Evolutionary conservation across 768 basidiomycete genomes (phyloP), one percentile per base, ranked within the genome.

Genomic region (Boletus vinaceobasis): DNA sequence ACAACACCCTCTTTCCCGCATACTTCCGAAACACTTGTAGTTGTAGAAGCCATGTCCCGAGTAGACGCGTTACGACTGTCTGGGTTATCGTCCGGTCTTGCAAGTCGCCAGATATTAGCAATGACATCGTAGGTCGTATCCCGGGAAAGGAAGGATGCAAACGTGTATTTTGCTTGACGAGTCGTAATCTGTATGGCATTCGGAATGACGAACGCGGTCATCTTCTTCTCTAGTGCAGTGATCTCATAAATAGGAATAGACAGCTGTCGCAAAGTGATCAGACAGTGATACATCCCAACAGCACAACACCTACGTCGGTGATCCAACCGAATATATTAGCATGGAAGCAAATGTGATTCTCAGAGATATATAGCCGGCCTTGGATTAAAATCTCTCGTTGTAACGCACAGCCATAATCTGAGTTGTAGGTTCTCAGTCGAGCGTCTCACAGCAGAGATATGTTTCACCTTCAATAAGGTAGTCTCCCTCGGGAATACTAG

Each of bases 281-380:
- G 57, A 51, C 52, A 23, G 44, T 9, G 50, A 43, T 53, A 36
- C 50, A 46, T 5, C 32, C 29, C 4, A 21, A 26, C 27, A 27
- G 31, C 43, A 44, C 31, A 13, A 35, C 0, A 77, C 94, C 71
- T 71, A 96, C 95, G 67, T 96, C 87, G 29, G 96, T 98, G 46
- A 97, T 88, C 97, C 96, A 98, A 40, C 97, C 96, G 71, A 98
- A 96, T 42, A 98, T 98, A 67, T 98, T 98, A 40, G 97, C 96
- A 63, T 99, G 92, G 77, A 98, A 99, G 75, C 93, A 98, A n/a
- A 98, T 82, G 67, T 98, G 95, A 73, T 98, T 98, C 73, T 99
- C 96, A 7, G 97, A 98, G 23, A 98, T 91, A 72, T 98, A 98
- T 53, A 99, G 69, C 11, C 97, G 80, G 5, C 97, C 97, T 78